A percentile compares a stretch with the other conserved stretches of the same genome.
Conservation (phyloP, 805 yeast genomes). For the Ogataea chonburiensis region DNA sequence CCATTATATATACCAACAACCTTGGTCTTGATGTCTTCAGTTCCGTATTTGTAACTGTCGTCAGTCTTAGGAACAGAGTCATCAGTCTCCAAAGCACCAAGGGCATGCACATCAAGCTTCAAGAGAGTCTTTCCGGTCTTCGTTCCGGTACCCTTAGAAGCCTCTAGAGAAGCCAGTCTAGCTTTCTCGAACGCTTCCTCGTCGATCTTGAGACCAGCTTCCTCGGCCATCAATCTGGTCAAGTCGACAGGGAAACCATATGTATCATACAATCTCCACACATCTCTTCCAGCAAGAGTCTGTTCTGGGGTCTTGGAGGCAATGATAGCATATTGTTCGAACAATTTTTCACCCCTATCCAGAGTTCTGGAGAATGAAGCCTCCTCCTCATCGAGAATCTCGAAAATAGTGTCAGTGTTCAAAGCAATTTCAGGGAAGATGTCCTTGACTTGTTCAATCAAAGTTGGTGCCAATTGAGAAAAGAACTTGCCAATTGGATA, state of each 20-base stretch:
- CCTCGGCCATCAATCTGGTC: conserved; percentile 98
- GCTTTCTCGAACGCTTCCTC: conserved; percentile 92
- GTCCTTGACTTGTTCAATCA: conserved; percentile 81
- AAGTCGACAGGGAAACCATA: conserved; percentile 99
- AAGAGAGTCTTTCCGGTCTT: conserved; percentile 57
- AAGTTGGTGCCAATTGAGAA: conserved; percentile 87
- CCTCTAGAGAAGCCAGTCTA: conserved; percentile 84
- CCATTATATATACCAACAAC: conserved; percentile 74
- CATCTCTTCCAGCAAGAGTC: conserved; percentile 87
- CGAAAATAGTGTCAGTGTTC: conserved; percentile 73
- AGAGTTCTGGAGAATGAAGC: conserved; percentile 90
- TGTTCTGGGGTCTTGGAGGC: conserved; percentile 75
- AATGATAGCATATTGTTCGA: conserved; percentile 85
- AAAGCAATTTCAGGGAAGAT: conserved; percentile 89
- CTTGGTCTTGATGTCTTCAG: conserved; percentile 65
- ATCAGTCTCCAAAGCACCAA: conserved; percentile 65
- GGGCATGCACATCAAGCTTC: conserved; percentile 88
- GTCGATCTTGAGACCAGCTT: conserved; percentile 89
- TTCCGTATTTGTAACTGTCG: conserved; percentile 75
- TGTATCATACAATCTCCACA: conserved; percentile 97
- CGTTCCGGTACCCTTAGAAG: conserved; percentile 81
- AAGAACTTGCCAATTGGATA: conserved; percentile 94
- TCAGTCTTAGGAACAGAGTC: conserved; percentile 73
- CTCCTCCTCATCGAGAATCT: conserved; percentile 95
- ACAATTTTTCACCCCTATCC: conserved; percentile 96